phyloP scores from a whole-genome alignment of 1,284 basidiomycete genomes.

The Rhodotorula sp. region DNA sequence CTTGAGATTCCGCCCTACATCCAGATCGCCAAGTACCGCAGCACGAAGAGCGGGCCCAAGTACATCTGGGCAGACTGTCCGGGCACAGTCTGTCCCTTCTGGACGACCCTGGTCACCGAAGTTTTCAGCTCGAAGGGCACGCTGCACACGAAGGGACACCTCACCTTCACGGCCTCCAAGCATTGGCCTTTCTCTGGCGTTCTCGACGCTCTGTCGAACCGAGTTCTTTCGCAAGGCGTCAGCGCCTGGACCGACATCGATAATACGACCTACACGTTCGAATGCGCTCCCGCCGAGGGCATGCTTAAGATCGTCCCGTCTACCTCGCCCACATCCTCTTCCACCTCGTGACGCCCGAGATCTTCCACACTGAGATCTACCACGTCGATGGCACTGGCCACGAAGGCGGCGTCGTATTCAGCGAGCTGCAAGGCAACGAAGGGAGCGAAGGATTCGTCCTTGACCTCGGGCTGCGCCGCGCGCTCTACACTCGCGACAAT shows the following conservation, averaged over 20 bases:
- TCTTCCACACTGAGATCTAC: conserved; percentile 82
- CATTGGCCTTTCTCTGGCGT: conserved; percentile 83
- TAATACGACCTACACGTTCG: conserved; percentile 72
- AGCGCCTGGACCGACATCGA: conserved; percentile 56
- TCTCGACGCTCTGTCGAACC: conserved; percentile 86
- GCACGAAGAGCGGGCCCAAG: conserved; percentile 43
- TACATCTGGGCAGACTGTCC: conserved; percentile 51
- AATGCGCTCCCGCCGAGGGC: conserved; percentile 91
- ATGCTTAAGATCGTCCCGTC: conserved; percentile 84
- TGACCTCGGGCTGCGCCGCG: conserved; percentile 77
- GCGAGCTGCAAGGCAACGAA: conserved; percentile 89
- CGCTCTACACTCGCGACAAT: conserved; percentile 74
- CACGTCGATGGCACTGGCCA: conserved; percentile 84
- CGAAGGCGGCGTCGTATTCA: conserved; percentile 73
- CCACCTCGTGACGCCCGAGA: conserved; percentile 85
- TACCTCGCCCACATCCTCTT: conserved; percentile 97
- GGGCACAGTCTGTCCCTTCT: conserved; percentile 87
- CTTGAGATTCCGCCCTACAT: conserved; percentile 16
- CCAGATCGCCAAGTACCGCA: conserved; percentile 39
- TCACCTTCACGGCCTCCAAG: conserved; percentile 8
- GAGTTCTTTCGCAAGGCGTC: conserved; percentile 58
- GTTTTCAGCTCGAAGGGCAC: conserved; percentile 65
- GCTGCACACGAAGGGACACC: conserved; percentile 83
- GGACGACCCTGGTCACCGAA: conserved; percentile 89
- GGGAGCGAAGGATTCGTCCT: conserved; percentile 65